Evolutionary conservation across 2,329 filamentous ascomycete species (phyloP).

Genomic region (Phoma sp.): DNA sequence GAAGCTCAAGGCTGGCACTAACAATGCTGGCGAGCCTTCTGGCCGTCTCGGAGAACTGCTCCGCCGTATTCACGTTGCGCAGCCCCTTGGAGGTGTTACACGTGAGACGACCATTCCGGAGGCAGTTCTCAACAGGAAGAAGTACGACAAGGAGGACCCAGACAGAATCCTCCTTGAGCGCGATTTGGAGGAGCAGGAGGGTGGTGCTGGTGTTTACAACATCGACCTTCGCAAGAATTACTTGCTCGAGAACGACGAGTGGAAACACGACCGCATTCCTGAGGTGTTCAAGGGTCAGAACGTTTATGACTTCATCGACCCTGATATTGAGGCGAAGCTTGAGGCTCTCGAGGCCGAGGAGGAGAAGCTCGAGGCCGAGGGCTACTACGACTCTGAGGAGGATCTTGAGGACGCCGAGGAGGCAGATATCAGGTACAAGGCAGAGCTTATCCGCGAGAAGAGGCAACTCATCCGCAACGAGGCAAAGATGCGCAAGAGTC

Average conservation of each 20-base stretch:
- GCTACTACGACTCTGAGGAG: conserved; percentile 81
- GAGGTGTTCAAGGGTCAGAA: conserved; percentile 96
- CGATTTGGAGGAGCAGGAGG: conserved; percentile 89
- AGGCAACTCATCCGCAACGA: conserved; percentile 91
- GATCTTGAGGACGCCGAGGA: conserved; percentile 88
- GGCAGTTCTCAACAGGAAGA: conserved; percentile 78
- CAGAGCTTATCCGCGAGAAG: conserved; percentile 95
- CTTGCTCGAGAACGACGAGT: conserved; percentile 83
- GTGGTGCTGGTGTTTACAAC: conserved; percentile 94
- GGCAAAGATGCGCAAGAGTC: conserved; percentile 89
- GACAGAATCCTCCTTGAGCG: conserved; percentile 80
- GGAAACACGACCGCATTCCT: conserved; percentile 96
- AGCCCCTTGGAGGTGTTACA: conserved; percentile 80
- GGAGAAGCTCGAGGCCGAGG: conserved; percentile 87
- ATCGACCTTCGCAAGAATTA: conserved; percentile 90
- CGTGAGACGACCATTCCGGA: conserved; percentile 90
- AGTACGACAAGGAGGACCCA: conserved; percentile 91
- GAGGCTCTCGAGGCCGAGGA: conserved; percentile 94
- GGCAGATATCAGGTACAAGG: conserved; percentile 87
- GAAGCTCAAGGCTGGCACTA: conserved; percentile 90
- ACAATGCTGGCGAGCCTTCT: conserved; percentile 75
- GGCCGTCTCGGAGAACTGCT: conserved; percentile 90
- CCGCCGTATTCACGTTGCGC: conserved; percentile 94
- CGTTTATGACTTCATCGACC: conserved; percentile 95
- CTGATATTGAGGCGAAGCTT: conserved; percentile 93